These are phyloP conservation scores for Colletotrichum karsti DNA, from an alignment of 2,329 filamentous ascomycete genomes.

Conservation along the genomic window DNA sequence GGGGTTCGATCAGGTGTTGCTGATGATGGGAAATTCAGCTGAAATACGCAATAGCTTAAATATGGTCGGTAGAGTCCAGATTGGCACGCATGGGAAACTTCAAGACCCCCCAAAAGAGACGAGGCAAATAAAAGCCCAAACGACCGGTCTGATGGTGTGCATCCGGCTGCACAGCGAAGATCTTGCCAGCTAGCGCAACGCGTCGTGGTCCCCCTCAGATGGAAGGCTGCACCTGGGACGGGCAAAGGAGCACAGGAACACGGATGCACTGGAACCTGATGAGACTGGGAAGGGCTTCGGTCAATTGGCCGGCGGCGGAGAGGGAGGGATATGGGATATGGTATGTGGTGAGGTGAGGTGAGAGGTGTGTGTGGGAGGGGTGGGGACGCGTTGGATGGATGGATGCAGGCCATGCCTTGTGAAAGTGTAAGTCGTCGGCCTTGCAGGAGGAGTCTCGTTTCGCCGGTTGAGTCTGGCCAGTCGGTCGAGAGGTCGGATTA, in stretches of 20 bases:
- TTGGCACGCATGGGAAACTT: neutral
- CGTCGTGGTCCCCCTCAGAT: neutral
- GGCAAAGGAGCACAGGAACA: slow-evolving; percentile 1
- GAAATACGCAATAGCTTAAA: neutral
- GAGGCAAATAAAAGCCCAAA: neutral
- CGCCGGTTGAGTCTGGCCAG: neutral
- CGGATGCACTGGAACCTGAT: slow-evolving; percentile 17
- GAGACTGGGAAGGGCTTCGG: neutral
- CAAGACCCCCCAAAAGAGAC: neutral
- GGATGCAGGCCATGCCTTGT: slow-evolving; percentile 18
- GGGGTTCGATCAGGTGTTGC: neutral
- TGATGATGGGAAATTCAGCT: neutral
- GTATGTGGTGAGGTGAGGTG: too few relatives aligned
- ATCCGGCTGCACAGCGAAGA: neutral
- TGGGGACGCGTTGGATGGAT: neutral
- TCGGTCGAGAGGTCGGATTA: slow-evolving; percentile 1
- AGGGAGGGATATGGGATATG: too few relatives aligned
- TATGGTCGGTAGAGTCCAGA: neutral
- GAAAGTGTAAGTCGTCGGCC: slow-evolving; percentile 10
- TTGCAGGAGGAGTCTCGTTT: slow-evolving; percentile 4
- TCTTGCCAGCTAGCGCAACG: neutral
- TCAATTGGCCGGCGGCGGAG: slow-evolving; percentile 12
- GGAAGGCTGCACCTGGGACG: neutral
- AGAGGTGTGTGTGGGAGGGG: slow-evolving; percentile 4
- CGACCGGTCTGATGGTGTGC: neutral